Percentiles rank a stretch among this genome's conserved stretches.
Conservation (phyloP, 257 asterid genomes). For the Orobanche coerulescens region DNA sequence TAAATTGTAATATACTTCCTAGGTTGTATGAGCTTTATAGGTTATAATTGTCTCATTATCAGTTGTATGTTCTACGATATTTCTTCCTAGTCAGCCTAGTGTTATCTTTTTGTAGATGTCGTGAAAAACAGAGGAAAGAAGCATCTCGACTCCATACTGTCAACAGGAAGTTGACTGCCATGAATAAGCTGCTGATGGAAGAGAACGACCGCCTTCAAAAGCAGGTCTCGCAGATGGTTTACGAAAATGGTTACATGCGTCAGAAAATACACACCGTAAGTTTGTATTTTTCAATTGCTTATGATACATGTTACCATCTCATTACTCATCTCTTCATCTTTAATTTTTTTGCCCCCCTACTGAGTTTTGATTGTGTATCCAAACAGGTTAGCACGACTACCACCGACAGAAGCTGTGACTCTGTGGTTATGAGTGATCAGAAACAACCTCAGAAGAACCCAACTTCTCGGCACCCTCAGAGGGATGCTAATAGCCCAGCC, state of each 20-base stretch:
- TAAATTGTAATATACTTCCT: no score
- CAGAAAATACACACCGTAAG: slow-evolving; percentile 71
- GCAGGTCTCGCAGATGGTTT: slow-evolving; percentile 84
- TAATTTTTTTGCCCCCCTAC: not conserved
- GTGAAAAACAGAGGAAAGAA: slow-evolving; percentile 90
- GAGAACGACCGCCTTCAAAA: slow-evolving; percentile 93
- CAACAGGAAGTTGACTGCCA: slow-evolving; percentile 77
- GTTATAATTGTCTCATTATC: no score
- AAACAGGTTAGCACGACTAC: slow-evolving; percentile 64
- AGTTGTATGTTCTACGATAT: no score
- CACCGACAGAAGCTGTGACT: slow-evolving; percentile 92
- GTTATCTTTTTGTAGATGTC: slow-evolving; percentile 83
- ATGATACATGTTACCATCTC: not conserved
- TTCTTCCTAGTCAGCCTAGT: no score
- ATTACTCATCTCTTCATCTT: no score
- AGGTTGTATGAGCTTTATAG: no score
- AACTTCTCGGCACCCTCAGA: slow-evolving; percentile 71
- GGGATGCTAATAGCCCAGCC: slow-evolving; percentile 97
- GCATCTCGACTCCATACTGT: slow-evolving; percentile 78
- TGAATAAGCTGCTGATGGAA: slow-evolving; percentile 93
- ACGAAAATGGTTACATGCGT: slow-evolving; percentile 82
- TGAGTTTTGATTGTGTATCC: not conserved
- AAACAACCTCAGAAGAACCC: slow-evolving; percentile 80
- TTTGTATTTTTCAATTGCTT: not conserved
- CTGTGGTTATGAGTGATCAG: slow-evolving; percentile 89